Base-by-base conservation (phyloP, 116 monocot genomes). In the Papilionanthe hybrid region DNA sequence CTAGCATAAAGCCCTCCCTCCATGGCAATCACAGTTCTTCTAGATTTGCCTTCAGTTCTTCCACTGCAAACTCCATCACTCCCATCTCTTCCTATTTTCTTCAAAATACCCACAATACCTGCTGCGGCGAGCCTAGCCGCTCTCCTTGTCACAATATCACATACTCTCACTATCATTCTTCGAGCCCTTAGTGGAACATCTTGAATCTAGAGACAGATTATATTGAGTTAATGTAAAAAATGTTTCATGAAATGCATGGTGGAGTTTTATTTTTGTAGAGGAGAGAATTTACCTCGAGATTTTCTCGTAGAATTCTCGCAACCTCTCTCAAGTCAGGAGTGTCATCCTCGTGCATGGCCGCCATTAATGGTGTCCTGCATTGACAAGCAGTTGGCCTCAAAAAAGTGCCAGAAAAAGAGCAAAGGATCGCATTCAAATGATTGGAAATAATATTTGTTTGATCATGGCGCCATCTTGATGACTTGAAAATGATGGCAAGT, bases 71-170 rank as follows among this genome's bases (percentile, higher is more conserved):
- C 60, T 12, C 82, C 87, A 15, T 88, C 86, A 17, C 88, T 90
- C 18, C 91, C 92, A 81, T 94, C 97, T 77, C 94, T 85, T 22
- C 98, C 94, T 20, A 94, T 83, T 76, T 94, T 98, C 82, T 94
- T 98, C 74, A 98, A 60, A 85, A 94, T 94, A 12, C 94, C 93
- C 5, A 94, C 91, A 55, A 98, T 90, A 9, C 98, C 94, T 0
- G 97, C 94, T 9, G 97, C 97, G 37, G 83, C 88, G 56, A 98
- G 75, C 18, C 93, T 85, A 2, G 97, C 97, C 47, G 94, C 97
- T 76, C 97, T 89, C 80, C 88, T 80, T 9, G 91, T 88, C 1
- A 98, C 92, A 20, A 90, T 84, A 55, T 98, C 94, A 43, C 94
- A 94, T 12, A 98, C 85, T 78, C 85, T 89, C 2, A 98, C 91